Evolutionary conservation across 2,329 filamentous ascomycete genomes (phyloP).

Genomic region (Alternaria hordeiaustralica): DNA sequence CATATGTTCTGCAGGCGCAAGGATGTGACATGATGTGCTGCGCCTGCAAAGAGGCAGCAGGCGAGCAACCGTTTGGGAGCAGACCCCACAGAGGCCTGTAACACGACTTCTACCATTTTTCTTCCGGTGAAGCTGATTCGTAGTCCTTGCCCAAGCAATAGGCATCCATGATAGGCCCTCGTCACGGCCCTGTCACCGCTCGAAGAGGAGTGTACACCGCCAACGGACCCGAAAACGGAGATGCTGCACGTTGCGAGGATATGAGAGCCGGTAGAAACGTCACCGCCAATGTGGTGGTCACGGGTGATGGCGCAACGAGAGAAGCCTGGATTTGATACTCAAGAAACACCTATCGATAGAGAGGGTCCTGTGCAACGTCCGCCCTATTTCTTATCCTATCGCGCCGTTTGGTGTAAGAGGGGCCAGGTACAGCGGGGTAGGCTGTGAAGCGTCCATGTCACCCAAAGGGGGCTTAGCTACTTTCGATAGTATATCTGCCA

Average conservation of each 20-base stretch:
- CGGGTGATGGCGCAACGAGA: slow-evolving; percentile 5
- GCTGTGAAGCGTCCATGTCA: slow-evolving; percentile 2
- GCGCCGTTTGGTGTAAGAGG: not conserved
- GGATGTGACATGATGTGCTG: slow-evolving; percentile 17
- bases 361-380: slow-evolving; percentile 3
- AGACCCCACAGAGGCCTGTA: slow-evolving; percentile 22
- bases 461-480: slow-evolving; percentile 22
- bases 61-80: slow-evolving; percentile 23
- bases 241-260: not conserved
- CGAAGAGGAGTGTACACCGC: slow-evolving; percentile 20
- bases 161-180: slow-evolving; percentile 19
- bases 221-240: slow-evolving; percentile 2
- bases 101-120: slow-evolving; percentile 27
- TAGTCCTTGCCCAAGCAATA: slow-evolving; percentile 12
- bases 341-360: slow-evolving; percentile 3
- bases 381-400: slow-evolving; percentile 3
- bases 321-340: not conserved
- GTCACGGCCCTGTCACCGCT: slow-evolving; percentile 24
- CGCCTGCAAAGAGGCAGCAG: slow-evolving; percentile 21
- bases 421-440: not conserved
- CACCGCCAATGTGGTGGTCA: slow-evolving; percentile 16
- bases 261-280: slow-evolving; percentile 6
- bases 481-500: slow-evolving; percentile 58
- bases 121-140: slow-evolving; percentile 34
- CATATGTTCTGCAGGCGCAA: slow-evolving; percentile 5